These are phyloP conservation scores for Gastrodia elata DNA, from an alignment of 106 monocot species.

Conservation along the genomic window DNA sequence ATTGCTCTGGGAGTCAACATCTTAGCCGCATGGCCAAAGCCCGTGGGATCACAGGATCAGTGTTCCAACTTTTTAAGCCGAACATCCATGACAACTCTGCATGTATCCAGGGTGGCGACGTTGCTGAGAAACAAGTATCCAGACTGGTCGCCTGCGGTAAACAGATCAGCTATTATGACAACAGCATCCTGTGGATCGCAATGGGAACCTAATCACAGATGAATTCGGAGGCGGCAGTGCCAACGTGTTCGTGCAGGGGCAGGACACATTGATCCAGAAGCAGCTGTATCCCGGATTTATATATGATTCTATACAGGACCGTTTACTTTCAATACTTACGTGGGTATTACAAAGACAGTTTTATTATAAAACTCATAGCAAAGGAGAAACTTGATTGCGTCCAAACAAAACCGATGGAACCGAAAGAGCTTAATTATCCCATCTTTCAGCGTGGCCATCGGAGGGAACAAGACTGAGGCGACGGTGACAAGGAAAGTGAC, in stretches of 20 bases:
- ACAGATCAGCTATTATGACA: constrained; percentile 37
- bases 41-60: constrained; percentile 15
- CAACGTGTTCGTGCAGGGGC: constrained; percentile 29
- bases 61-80: constrained; percentile 30
- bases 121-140: constrained; percentile 21
- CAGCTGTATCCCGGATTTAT: constrained; percentile 32
- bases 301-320: constrained; percentile 16
- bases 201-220: constrained; percentile 14
- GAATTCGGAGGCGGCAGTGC: constrained; percentile 9
- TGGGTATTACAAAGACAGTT: neutral
- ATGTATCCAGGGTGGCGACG: constrained; percentile 30
- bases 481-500: constrained; percentile 7
- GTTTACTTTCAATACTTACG: constrained; percentile 37
- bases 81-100: constrained; percentile 42
- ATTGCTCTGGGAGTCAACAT: constrained; percentile 44
- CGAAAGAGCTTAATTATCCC: constrained; percentile 15
- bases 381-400: neutral
- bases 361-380: neutral
- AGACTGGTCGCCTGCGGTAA: constrained; percentile 31
- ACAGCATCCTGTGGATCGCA: constrained; percentile 7
- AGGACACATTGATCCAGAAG: constrained; percentile 27
- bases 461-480: neutral
- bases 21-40: constrained; percentile 23
- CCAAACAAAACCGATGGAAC: neutral
- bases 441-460: neutral